A percentile compares a stretch with the other conserved stretches of the same genome.
Conservation (phyloP, 331 rosid species). For the Arachis monticola region DNA sequence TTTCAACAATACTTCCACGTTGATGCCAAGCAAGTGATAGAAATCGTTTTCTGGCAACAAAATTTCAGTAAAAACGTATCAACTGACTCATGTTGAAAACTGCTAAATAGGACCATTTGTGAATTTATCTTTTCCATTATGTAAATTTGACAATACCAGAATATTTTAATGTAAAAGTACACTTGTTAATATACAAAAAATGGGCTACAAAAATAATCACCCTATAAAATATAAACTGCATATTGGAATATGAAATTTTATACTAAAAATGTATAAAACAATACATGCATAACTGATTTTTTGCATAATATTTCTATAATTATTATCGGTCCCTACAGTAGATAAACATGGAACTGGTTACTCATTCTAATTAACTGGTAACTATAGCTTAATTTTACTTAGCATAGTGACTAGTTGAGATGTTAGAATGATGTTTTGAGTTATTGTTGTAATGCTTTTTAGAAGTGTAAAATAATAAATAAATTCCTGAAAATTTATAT, state of each 20-base stretch:
- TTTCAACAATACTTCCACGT: conserved; percentile 50
- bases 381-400: neutral
- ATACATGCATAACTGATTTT: neutral
- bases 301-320: neutral
- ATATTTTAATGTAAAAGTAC: neutral
- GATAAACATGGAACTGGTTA: neutral
- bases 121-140: neutral
- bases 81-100: neutral
- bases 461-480: too few relatives aligned
- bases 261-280: too few relatives aligned
- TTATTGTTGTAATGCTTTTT: neutral
- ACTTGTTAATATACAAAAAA: too few relatives aligned
- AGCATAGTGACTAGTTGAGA: neutral
- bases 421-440: neutral
- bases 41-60: too few relatives aligned
- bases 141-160: neutral
- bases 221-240: too few relatives aligned
- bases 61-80: neutral
- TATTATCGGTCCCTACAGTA: neutral
- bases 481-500: too few relatives aligned
- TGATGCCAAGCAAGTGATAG: neutral
- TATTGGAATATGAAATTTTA: too few relatives aligned
- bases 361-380: too few relatives aligned
- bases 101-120: neutral
- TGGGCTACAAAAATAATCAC: too few relatives aligned